These are phyloP conservation scores for Flaveria bidentis DNA, from an alignment of 129 eudicot species.

Conservation along the genomic window DNA sequence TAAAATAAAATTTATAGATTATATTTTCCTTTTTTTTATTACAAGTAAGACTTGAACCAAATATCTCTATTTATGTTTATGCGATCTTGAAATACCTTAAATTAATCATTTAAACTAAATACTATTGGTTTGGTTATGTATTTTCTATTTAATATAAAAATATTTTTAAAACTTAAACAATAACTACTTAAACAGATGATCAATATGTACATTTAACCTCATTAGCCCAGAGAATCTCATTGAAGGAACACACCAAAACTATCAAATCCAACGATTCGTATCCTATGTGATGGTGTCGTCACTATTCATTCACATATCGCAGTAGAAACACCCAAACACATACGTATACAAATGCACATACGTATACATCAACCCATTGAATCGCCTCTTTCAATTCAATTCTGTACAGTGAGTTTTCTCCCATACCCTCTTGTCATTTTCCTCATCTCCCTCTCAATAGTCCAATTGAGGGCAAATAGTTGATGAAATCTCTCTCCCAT, in stretches of 20 bases:
- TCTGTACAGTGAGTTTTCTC: conserved; percentile 34
- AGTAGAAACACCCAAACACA: conserved; percentile 8
- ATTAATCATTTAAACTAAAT: no score
- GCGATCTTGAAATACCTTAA: no score
- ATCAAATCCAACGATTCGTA: conserved; percentile 41
- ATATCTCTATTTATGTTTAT: no score
- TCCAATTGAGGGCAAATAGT: conserved; percentile 43
- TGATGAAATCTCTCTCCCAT: conserved; percentile 31
- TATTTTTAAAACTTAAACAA: no score
- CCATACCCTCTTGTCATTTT: conserved; percentile 48
- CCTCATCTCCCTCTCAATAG: conserved; percentile 21
- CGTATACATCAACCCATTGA: conserved; percentile 25
- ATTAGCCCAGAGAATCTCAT: conserved; percentile 23
- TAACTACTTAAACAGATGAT: not conserved
- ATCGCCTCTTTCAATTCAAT: conserved; percentile 28
- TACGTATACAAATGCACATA: not conserved
- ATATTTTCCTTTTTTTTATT: no score
- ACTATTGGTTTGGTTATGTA: no score
- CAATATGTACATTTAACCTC: not conserved
- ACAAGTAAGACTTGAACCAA: no score
- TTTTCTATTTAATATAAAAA: no score
- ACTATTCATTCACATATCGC: conserved; percentile 13
- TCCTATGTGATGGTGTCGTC: conserved; percentile 24
- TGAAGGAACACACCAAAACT: not conserved
- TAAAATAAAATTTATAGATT: no score